Evolutionary conservation across 2,329 filamentous ascomycete species (phyloP).

Genomic region (Alternaria angustiovoidea): DNA sequence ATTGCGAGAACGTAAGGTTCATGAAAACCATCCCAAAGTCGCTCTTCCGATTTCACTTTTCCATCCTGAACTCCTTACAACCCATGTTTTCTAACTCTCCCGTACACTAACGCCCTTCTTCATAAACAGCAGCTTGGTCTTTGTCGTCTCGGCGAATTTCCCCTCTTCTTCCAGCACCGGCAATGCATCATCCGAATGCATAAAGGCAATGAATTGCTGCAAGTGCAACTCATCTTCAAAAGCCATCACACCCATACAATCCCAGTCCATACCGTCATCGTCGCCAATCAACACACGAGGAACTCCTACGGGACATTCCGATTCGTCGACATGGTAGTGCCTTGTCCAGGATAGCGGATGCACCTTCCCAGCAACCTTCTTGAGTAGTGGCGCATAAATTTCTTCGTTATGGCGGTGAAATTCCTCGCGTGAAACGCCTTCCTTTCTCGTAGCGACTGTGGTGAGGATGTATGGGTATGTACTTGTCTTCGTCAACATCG

Average conservation of each 20-base stretch:
- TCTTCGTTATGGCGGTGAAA: slow-evolving; percentile 26
- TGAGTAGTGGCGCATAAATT: slow-evolving; percentile 19
- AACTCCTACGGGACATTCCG: slow-evolving; percentile 21
- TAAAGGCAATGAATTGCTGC: slow-evolving; percentile 32
- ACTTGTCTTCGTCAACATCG: slow-evolving; percentile 5
- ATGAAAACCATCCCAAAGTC: neutral
- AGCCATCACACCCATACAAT: slow-evolving; percentile 28
- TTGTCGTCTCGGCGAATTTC: slow-evolving; percentile 24
- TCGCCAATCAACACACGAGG: slow-evolving; percentile 18
- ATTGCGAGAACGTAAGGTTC: neutral
- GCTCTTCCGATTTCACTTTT: neutral
- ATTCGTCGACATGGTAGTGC: slow-evolving; percentile 24
- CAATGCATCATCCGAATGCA: slow-evolving; percentile 23
- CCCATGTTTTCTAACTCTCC: neutral
- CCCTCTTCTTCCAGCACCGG: slow-evolving; percentile 24
- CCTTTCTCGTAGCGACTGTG: slow-evolving; percentile 24
- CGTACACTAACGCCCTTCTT: slow-evolving; percentile 15
- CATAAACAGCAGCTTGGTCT: slow-evolving; percentile 28
- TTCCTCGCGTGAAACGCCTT: slow-evolving; percentile 21
- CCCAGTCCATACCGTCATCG: slow-evolving; percentile 27
- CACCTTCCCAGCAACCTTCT: slow-evolving; percentile 20
- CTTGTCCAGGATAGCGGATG: slow-evolving; percentile 30
- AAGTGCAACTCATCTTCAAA: slow-evolving; percentile 29
- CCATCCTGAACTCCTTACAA: neutral
- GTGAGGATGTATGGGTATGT: slow-evolving; percentile 25